Base-by-base conservation (phyloP, 768 basidiomycete species). In the Leccinum obscurum region DNA sequence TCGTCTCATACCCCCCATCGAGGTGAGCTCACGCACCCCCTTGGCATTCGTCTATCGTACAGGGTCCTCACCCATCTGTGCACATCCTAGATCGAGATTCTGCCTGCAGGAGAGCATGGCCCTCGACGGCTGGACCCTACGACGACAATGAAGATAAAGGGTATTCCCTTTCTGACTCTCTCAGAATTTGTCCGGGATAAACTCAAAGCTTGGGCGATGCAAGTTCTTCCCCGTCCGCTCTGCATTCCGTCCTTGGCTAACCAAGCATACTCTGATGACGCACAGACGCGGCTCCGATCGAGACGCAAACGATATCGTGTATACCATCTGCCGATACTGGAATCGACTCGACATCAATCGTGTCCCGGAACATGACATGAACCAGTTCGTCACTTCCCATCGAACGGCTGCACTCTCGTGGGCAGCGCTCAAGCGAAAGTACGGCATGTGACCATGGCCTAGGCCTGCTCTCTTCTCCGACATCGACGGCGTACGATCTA, bases 171-270 rank as follows among this genome's bases (percentile, higher is more conserved):
- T 78, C 76, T 94, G 66, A 86, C 87, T n/a, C 78, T 90, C 61
- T 91, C 92, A 44, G 92, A 94, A 73, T 93, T 93, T 75, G 76
- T 93, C 67, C 81, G 92, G 66, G 91, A 90, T 51, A 94, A 93
- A 78, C 78, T 94, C 55, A 93, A 90, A 66, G 75, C 83, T 17
- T 94, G 92, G 92, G 80, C 85, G 64, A 87, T 90, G 92, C 90
- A 79, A 68, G 86, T 69, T 14, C 2, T n/a, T 68, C 15, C 1
- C 15, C 51, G 0, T 15, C 26, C 44, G 3, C 51, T 57, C 48
- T 55, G 53, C 37, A 50, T 48, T 50, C 63, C 58, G 24, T 62
- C 24, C 11, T 50, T 53, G 64, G 61, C 62, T 67, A 62, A 67
- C 60, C 50, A 63, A 54, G 34, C 58, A 6, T 22, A 37, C 6